These are phyloP conservation scores for Aspergillus aculeatinus DNA, from an alignment of 2,329 filamentous ascomycete genomes.

Conservation along the genomic window DNA sequence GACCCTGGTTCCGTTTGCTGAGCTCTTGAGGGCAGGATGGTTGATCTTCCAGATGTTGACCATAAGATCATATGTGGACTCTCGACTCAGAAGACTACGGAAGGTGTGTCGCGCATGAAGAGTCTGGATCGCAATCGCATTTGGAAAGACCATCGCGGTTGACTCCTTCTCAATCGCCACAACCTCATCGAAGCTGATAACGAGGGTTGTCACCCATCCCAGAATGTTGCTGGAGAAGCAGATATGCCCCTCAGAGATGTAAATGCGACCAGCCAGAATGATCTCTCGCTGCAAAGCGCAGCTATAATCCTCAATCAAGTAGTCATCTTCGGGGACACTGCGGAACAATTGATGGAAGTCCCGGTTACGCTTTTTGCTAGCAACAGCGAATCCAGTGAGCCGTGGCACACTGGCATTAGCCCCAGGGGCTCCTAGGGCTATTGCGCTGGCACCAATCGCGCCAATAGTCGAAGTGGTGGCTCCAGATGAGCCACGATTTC, in stretches of 20 bases:
- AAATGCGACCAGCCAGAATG: conserved; percentile 85
- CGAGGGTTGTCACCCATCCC: conserved; percentile 94
- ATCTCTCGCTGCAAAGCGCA: conserved; percentile 96
- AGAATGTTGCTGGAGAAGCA: conserved; percentile 99
- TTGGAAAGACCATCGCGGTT: conserved; percentile 93
- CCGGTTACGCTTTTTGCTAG: conserved; percentile 91
- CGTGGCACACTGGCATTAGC: conserved; percentile 64
- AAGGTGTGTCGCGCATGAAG: conserved; percentile 94
- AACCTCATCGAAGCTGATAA: conserved; percentile 98
- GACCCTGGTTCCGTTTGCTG: conserved; percentile 80
- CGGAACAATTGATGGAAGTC: conserved; percentile 94
- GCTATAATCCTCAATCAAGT: conserved; percentile 97
- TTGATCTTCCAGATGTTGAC: conserved; percentile 98
- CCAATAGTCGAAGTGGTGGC: conserved; percentile 69
- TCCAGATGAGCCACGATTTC: conserved; percentile 80
- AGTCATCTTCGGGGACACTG: conserved; percentile 96
- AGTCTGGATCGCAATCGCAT: conserved; percentile 94
- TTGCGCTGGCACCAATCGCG: conserved; percentile 68
- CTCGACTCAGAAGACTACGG: conserved; percentile 88
- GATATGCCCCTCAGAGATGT: conserved; percentile 94
- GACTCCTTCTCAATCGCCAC: conserved; percentile 96
- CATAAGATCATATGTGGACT: conserved; percentile 94
- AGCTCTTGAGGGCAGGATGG: conserved; percentile 87
- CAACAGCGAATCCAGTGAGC: conserved; percentile 91
- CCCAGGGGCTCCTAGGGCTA: conserved; percentile 65